phyloP scores from a whole-genome alignment of 75 land plant genomes.

The Pinus tabuliformis region DNA sequence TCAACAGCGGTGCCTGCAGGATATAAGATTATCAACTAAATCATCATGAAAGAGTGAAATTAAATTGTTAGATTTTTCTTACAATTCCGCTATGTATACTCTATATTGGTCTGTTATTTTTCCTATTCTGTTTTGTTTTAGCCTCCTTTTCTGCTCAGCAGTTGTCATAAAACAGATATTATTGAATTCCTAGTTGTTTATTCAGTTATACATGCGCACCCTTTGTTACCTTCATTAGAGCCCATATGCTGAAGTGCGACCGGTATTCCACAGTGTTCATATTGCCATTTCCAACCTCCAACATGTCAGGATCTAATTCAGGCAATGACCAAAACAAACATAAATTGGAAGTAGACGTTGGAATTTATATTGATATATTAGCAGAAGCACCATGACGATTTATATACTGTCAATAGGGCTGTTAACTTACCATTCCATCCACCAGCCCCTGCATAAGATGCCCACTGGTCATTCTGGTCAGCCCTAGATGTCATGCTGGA shows the following conservation, averaged over 20 bases:
- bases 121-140: too few species aligned
- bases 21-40: background rate
- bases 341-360: too few species aligned
- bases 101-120: background rate
- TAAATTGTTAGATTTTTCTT: too few species aligned
- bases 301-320: constrained; percentile 90
- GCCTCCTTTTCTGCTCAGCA: too few species aligned
- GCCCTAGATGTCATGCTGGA: constrained; percentile 58
- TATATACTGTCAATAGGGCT: background rate
- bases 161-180: too few species aligned
- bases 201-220: too few species aligned
- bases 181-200: too few species aligned
- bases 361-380: background rate
- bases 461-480: constrained; percentile 67
- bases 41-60: too few species aligned
- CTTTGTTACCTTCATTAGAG: constrained; percentile 68
- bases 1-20: constrained; percentile 74
- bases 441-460: constrained; percentile 73
- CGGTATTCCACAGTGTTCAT: constrained; percentile 77
- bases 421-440: constrained; percentile 73
- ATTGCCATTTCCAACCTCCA: constrained; percentile 96
- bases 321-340: background rate
- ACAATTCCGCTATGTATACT: too few species aligned
- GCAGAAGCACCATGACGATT: background rate
- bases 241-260: constrained; percentile 91